Percentiles rank a stretch among this genome's conserved stretches.
Evolutionary conservation across 192 early-diverging fungal species (phyloP).

Genomic region (Coemansia sp.): DNA sequence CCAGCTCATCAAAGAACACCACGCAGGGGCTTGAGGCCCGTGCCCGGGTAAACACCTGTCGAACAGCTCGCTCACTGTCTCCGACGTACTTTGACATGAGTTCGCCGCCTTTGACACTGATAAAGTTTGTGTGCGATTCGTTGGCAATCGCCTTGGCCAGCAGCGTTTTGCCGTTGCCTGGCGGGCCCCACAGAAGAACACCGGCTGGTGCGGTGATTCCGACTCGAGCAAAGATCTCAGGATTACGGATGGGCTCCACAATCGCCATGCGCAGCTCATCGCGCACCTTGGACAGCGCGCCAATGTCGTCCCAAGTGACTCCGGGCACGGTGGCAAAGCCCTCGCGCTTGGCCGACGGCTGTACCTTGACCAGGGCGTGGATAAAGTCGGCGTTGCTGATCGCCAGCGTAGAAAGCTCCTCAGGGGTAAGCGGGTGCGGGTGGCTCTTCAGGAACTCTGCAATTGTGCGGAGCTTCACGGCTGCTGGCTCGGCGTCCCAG

Average conservation of each 20-base stretch:
- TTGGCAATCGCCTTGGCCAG: slow-evolving; percentile 98
- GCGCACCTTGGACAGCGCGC: slow-evolving; percentile 78
- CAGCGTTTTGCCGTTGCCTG: slow-evolving; percentile 97
- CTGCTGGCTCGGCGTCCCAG: slow-evolving; percentile 34
- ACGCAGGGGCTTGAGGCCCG: slow-evolving; percentile 92
- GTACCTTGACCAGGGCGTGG: slow-evolving; percentile 81
- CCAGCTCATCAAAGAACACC: slow-evolving; percentile 97
- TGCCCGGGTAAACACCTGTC: slow-evolving; percentile 93
- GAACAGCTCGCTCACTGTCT: slow-evolving; percentile 94
- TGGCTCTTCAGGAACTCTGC: slow-evolving; percentile 68
- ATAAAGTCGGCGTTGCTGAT: slow-evolving; percentile 87
- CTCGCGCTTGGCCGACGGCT: slow-evolving; percentile 96
- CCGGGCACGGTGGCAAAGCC: slow-evolving; percentile 98
- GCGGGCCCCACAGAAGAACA: slow-evolving; percentile 95
- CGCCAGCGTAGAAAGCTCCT: slow-evolving; percentile 76
- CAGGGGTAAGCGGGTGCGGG: slow-evolving; percentile 70
- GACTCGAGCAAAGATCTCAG: slow-evolving; percentile 80
- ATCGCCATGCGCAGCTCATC: slow-evolving; percentile 94
- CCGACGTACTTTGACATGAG: slow-evolving; percentile 99
- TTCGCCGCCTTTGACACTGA: slow-evolving; percentile 97
- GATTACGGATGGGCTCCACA: slow-evolving; percentile 92
- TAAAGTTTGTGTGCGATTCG: slow-evolving; percentile 96
- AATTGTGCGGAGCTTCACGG: slow-evolving; percentile 63
- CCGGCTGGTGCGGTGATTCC: slow-evolving; percentile 91
- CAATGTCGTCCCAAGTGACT: slow-evolving; percentile 95